phyloP scores from a whole-genome alignment of 2,329 filamentous ascomycete genomes.

The Ambrosiella cleistominuta region DNA sequence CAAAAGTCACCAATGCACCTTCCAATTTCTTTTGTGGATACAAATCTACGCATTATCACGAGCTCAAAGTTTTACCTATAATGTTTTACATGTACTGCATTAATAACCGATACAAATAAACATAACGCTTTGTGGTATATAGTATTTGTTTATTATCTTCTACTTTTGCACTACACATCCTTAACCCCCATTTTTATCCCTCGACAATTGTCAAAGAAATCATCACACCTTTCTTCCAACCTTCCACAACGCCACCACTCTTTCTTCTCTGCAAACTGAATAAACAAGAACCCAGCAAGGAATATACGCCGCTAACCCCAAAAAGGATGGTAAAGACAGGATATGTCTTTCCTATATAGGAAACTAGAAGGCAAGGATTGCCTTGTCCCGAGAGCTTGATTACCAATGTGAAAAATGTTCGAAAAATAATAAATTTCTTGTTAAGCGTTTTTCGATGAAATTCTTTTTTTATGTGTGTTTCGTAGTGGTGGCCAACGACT shows the following conservation, averaged over 20 bases:
- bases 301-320: not conserved
- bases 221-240: too few relatives aligned
- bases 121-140: too few relatives aligned
- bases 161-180: too few relatives aligned
- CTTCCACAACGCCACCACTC: not conserved
- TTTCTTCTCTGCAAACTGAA: not conserved
- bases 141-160: too few relatives aligned
- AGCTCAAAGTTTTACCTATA: too few relatives aligned
- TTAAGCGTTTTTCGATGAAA: not conserved
- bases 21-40: not conserved
- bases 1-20: not conserved
- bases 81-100: too few relatives aligned
- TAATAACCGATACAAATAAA: too few relatives aligned
- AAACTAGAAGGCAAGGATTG: not conserved
- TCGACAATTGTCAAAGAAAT: too few relatives aligned
- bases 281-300: not conserved
- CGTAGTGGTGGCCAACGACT: not conserved
- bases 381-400: not conserved
- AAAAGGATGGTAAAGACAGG: not conserved
- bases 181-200: too few relatives aligned
- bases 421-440: not conserved
- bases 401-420: not conserved
- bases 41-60: too few relatives aligned
- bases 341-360: not conserved
- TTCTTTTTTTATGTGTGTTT: not conserved